Conservation (phyloP, 164 flowering plant species). For the Vitis rotundifolia region DNA sequence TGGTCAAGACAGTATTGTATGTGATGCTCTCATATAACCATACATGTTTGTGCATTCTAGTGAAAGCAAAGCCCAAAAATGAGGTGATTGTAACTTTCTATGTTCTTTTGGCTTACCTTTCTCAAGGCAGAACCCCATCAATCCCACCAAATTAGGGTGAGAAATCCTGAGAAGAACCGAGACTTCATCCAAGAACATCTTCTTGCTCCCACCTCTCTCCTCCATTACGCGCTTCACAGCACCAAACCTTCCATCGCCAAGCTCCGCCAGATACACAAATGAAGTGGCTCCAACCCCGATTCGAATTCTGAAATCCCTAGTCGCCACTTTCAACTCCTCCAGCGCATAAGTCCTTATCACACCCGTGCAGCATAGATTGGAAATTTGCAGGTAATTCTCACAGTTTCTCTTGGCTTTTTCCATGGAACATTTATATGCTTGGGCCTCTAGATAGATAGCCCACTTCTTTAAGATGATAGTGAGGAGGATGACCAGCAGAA, state of each 20-base stretch:
- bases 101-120: constrained; percentile 17
- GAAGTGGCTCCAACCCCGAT: constrained; percentile 39
- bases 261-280: constrained; percentile 34
- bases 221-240: constrained; percentile 32
- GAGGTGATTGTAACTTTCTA: too few species aligned
- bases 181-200: constrained; percentile 35
- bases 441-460: constrained; percentile 2
- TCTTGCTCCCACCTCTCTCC: constrained; percentile 35
- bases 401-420: background rate
- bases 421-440: too few species aligned
- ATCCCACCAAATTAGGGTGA: constrained; percentile 35
- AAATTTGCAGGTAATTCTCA: background rate
- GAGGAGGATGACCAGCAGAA: constrained; percentile 12
- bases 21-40: too few species aligned
- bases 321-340: constrained; percentile 30
- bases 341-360: constrained; percentile 29
- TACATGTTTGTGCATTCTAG: too few species aligned
- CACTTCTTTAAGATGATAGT: constrained; percentile 14
- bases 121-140: constrained; percentile 36
- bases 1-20: too few species aligned
- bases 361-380: background rate
- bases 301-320: constrained; percentile 24
- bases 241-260: constrained; percentile 30
- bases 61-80: too few species aligned
- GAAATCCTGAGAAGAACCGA: constrained; percentile 36